Base-by-base conservation (phyloP, 2,329 filamentous ascomycete genomes). In the Cordyceps tenuipes region DNA sequence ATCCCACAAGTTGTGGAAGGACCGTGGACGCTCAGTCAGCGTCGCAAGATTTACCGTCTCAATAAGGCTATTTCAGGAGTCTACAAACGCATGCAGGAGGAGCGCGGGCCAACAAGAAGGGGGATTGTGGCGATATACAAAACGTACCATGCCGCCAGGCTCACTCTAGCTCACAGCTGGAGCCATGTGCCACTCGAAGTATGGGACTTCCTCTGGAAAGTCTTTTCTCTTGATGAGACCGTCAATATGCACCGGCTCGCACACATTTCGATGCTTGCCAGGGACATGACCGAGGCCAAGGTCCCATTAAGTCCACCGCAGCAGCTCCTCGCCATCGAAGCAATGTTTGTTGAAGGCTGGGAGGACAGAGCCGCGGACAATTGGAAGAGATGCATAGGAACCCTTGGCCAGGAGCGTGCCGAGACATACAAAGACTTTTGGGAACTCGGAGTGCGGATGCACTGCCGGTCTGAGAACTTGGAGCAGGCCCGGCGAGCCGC, bases 161-260 rank as follows among this genome's bases (percentile, higher is more conserved):
- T 71, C 15, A 68, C 71, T 7, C 71, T 85, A 47, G 71, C 76
- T 1, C 72, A 72, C 21, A 69, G 73, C 10, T 80, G 84, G 72
- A 70, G 76, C 41, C 76, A 77, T 34, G 78, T 91, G n/a, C 82
- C 87, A 0, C 67, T 76, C 10, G 77, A 81, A 17, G 78, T 83
- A 5, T 88, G 88, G 83, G 73, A 81, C n/a, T 69, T 84, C 2
- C 70, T 93, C 9, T 93, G 88, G 88, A 75, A 79, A 34, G 71
- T 82, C 2, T 75, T 87, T 48, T 82, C 84, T 1, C 77, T 78
- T 49, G 75, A 80, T 8, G 76, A 82, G 47, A 69, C 73, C 10
- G 63, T 75, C 39, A 80, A 83, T 68, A 70, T 79, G 49, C 76
- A 83, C 63, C 81, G 84, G 34, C 79, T 88, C 68, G 73, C 78